Conservation (phyloP, 345 rosid species). For the Limnanthes douglasii region DNA sequence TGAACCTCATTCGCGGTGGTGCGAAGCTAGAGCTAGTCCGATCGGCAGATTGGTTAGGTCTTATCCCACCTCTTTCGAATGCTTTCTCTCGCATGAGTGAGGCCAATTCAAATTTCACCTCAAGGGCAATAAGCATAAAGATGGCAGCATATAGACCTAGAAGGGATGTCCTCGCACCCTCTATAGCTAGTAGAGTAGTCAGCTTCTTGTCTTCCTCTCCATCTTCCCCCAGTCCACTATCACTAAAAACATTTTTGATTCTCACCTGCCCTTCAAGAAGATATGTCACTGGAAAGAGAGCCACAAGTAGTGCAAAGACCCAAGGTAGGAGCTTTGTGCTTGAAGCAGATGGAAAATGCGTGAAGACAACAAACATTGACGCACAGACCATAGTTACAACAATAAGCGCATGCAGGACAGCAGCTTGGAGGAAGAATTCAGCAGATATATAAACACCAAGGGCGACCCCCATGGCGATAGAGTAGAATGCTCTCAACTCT, state of each 20-base stretch:
- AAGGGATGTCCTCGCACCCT: slow-evolving; percentile 97
- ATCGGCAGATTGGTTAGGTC: slow-evolving; percentile 44
- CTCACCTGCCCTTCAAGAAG: slow-evolving; percentile 94
- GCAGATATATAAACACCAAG: slow-evolving; percentile 95
- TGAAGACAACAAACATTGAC: slow-evolving; percentile 82
- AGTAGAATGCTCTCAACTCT: slow-evolving; percentile 70
- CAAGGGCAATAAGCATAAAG: slow-evolving; percentile 93
- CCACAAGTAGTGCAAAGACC: slow-evolving; percentile 92
- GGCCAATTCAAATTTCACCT: slow-evolving; percentile 86
- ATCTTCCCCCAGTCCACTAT: slow-evolving; percentile 35
- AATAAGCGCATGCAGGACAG: slow-evolving; percentile 72
- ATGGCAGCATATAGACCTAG: slow-evolving; percentile 96
- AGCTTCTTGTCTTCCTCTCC: slow-evolving; percentile 75
- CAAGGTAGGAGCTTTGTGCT: slow-evolving; percentile 94
- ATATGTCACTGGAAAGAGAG: slow-evolving; percentile 92
- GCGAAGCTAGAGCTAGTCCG: slow-evolving; percentile 27
- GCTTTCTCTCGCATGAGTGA: slow-evolving; percentile 83
- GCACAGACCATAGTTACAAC: slow-evolving; percentile 77
- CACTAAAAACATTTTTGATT: slow-evolving; percentile 45
- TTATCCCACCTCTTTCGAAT: slow-evolving; percentile 50
- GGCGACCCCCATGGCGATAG: slow-evolving; percentile 76
- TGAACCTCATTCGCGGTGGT: slow-evolving; percentile 71
- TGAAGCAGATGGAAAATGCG: slow-evolving; percentile 96
- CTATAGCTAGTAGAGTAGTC: slow-evolving; percentile 75
- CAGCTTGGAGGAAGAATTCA: slow-evolving; percentile 93